Base-by-base conservation (phyloP, 2,329 filamentous ascomycete species). In the Ophiostoma fasciatum region DNA sequence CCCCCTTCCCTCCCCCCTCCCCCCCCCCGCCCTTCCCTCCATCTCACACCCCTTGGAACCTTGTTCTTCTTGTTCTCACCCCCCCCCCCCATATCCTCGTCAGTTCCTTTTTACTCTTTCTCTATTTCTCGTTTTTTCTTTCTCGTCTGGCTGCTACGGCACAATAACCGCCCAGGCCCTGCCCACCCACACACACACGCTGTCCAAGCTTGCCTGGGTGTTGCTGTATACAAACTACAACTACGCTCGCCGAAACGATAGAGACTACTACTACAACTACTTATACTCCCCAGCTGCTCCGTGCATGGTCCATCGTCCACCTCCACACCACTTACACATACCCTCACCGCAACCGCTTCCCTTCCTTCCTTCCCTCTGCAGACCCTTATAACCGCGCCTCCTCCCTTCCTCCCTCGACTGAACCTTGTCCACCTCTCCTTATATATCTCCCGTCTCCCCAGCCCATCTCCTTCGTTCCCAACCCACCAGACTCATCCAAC, bases 371-470 rank as follows among this genome's bases (percentile, higher is more conserved):
- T 31, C 36, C 17, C 37, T 29, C 32, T 35, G 14, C 32, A 38
- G 35, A 39, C 28, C 37, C 29, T 39, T 32, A 33, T 28, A 25
- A 35, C 31, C 29, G 18, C 29, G 23, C 31, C 38, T 35, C 22
- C 30, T 34, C 38, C 31, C 28, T 25, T 20, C 26, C 11, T 25
- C 10, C 20, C 14, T 29, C n/a, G n/a, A n/a, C n/a, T n/a, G n/a
- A n/a, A n/a, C n/a, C 11, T 28, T 10, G 21, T 31, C 28, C 30
- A 15, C 26, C 25, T 28, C 28, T 23, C 22, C 26, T 22, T 18
- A 15, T 28, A 13, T 11, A 28, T 28, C 15, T 17, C n/a, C 27
- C 6, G 13, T n/a, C n/a, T 17, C 27, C 23, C 5, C 23, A 8
- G 7, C 6, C 23, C n/a, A 9, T 5, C 23, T 7, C 23, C 23